A percentile compares a stretch with the other conserved stretches of the same genome.
Conservation (phyloP, 2,329 filamentous ascomycete genomes). For the Chaetomiaceae sp. region DNA sequence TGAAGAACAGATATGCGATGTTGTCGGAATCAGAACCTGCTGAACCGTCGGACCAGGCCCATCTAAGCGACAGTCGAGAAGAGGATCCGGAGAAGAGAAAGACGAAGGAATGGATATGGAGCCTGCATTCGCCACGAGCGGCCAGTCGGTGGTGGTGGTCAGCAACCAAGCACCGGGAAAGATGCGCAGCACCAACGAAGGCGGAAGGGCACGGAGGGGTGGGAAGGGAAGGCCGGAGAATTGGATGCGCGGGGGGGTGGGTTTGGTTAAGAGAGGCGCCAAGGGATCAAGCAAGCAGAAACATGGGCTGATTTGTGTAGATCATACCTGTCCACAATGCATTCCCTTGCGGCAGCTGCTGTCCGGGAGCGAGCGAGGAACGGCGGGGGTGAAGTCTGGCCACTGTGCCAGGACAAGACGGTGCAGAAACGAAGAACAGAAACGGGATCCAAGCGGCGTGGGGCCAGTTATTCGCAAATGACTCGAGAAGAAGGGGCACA, state of each 20-base stretch:
- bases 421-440: slow-evolving; percentile 7
- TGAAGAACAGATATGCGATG: slow-evolving; percentile 17
- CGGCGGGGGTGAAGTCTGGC: slow-evolving; percentile 6
- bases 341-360: not conserved
- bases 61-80: slow-evolving; percentile 30
- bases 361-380: not conserved
- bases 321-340: slow-evolving; percentile 39
- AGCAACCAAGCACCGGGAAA: slow-evolving; percentile 34
- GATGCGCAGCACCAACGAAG: slow-evolving; percentile 25
- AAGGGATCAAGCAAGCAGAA: slow-evolving; percentile 34
- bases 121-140: slow-evolving; percentile 31
- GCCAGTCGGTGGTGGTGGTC: slow-evolving; percentile 29
- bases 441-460: slow-evolving; percentile 8
- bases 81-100: slow-evolving; percentile 17
- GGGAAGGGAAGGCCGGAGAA: slow-evolving; percentile 19
- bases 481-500: slow-evolving; percentile 16
- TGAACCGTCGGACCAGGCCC: slow-evolving; percentile 39
- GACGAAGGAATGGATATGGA: slow-evolving; percentile 31
- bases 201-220: slow-evolving; percentile 22
- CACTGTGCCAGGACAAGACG: slow-evolving; percentile 1
- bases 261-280: slow-evolving; percentile 32
- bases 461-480: slow-evolving; percentile 17
- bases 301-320: slow-evolving; percentile 38
- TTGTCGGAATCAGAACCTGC: slow-evolving; percentile 49
- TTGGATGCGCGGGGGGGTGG: slow-evolving; percentile 24